These are phyloP conservation scores for Trichoderma gamsii DNA, from an alignment of 495 filamentous ascomycete species.

Conservation along the genomic window DNA sequence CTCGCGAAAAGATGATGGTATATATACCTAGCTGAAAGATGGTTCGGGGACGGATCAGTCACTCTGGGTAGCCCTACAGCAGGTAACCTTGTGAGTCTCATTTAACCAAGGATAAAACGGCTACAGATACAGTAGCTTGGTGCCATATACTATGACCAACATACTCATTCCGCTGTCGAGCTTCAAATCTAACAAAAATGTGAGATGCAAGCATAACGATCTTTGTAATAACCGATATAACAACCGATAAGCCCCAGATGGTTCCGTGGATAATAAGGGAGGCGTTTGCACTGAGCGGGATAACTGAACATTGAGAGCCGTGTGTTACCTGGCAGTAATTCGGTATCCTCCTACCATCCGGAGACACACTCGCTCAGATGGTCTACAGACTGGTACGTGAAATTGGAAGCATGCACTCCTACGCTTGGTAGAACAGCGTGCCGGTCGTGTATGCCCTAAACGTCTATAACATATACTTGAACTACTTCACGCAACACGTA, in stretches of 20 bases:
- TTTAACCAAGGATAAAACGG: constrained; percentile 75
- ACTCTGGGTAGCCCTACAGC: constrained; percentile 80
- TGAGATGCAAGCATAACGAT: constrained; percentile 78
- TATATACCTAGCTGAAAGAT: constrained; percentile 63
- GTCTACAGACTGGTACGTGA: constrained; percentile 93
- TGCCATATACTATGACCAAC: constrained; percentile 95
- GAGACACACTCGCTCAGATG: constrained; percentile 88
- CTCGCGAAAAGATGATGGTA: constrained; percentile 80
- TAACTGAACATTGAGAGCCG: no score
- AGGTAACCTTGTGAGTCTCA: constrained; percentile 82
- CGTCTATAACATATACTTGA: no score
- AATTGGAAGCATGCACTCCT: constrained; percentile 67
- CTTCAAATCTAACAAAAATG: constrained; percentile 88
- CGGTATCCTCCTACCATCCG: constrained; percentile 84
- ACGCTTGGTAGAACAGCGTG: no score
- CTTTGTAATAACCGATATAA: constrained; percentile 78
- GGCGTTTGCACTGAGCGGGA: no score
- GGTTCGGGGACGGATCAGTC: constrained; percentile 54
- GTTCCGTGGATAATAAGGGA: no score
- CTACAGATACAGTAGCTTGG: constrained; percentile 82
- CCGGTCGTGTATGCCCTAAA: no score
- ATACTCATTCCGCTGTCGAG: constrained; percentile 85
- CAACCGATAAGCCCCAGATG: constrained; percentile 77
- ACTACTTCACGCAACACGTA: no score
- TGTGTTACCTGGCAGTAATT: constrained; percentile 88